Base-by-base conservation (phyloP, 257 asterid species). In the Penstemon newberryi region DNA sequence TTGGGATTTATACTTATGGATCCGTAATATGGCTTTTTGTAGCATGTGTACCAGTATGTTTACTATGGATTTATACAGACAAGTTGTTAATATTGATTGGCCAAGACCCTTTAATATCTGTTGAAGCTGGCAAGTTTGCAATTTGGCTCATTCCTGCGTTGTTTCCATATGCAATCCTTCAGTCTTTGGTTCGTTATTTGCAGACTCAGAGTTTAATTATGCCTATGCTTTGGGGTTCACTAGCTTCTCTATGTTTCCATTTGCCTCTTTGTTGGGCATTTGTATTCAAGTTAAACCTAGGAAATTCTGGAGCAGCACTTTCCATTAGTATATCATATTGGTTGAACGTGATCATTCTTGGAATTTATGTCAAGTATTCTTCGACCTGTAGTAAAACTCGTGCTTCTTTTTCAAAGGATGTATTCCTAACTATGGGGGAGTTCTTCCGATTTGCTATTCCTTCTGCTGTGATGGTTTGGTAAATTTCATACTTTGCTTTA, bases 181-280 rank as follows among this genome's bases (percentile, higher is more conserved):
- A 83, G 77, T 44, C 75, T 1, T 53, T 80, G 62, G 62, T 75
- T 70, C 83, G 84, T 0, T 78, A 75, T 67, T 49, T 83, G 53
- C 88, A 78, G 79, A 70, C 51, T 56, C 88, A 83, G 78, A 83
- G 88, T 69, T 59, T 83, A 50, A 75, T 78, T n/a, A 4, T 73
- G 39, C 88, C 89, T 8, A 83, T 81, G 86, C 51, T 81, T 55
- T n/a, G 46, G 6, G 54, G 70, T 49, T 51, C 89, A 5, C 8
- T 71, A 8, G 82, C 75, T 13, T 56, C 81, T 40, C 69, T 79
- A 0, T 57, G 67, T 56, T 33, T 84, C 63, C 82, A 81, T 38
- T 7, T 81, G 46, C 80, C 77, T 65, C 54, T 83, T 46, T 81
- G 80, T 40, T 83, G 89, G 89, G 78, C 74, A 38, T 54, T 81